phyloP scores from a whole-genome alignment of 176 grass and related monocot genomes.

The Oryza rufipogon region DNA sequence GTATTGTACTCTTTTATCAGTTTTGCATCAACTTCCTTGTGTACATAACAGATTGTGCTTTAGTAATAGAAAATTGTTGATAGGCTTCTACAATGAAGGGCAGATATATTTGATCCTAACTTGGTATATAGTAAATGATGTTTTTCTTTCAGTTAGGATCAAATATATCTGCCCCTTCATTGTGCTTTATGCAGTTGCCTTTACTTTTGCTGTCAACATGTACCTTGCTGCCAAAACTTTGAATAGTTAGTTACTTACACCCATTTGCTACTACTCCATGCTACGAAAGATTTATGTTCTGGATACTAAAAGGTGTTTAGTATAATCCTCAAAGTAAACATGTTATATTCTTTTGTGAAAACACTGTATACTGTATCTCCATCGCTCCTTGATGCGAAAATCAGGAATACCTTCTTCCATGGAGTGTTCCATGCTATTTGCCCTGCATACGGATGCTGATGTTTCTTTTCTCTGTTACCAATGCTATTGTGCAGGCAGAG shows the following conservation, averaged over 20 bases:
- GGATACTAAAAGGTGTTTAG: too few relatives aligned
- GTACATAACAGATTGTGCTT: neutral
- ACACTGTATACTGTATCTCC: neutral
- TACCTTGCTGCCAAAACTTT: neutral
- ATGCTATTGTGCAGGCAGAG: slow-evolving; percentile 56
- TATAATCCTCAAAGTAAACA: too few relatives aligned
- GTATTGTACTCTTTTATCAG: slow-evolving; percentile 15
- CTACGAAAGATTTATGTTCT: too few relatives aligned
- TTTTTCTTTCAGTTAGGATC: neutral
- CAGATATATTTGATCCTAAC: neutral
- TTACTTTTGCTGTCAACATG: neutral
- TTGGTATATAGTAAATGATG: neutral
- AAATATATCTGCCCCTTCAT: too few relatives aligned
- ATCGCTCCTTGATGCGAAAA: neutral
- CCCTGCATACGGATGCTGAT: neutral
- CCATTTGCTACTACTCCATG: too few relatives aligned
- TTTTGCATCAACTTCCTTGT: neutral
- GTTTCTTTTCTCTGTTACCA: slow-evolving; percentile 1
- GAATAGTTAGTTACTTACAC: neutral
- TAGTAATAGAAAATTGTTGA: neutral
- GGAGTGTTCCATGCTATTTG: neutral
- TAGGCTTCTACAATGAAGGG: neutral
- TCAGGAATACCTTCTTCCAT: neutral
- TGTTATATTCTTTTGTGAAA: too few relatives aligned
- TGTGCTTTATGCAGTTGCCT: neutral